Evolutionary conservation across 2,329 filamentous ascomycete species (phyloP).

Genomic region (Neurospora sp.): DNA sequence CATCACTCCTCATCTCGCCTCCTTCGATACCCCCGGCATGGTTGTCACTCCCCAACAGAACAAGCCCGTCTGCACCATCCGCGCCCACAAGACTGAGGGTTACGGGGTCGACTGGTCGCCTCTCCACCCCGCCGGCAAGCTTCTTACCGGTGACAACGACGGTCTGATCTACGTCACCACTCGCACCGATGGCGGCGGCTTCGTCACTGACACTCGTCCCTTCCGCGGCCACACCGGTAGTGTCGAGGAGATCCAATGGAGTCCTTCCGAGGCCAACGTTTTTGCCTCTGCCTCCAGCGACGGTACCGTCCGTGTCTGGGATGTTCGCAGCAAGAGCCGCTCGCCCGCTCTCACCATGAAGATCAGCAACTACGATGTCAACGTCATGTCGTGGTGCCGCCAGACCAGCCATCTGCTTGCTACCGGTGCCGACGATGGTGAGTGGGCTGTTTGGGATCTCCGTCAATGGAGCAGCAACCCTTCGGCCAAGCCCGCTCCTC

Average conservation of each 20-base stretch:
- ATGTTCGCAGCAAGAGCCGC: conserved; percentile 80
- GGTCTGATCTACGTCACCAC: conserved; percentile 85
- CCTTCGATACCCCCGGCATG: conserved; percentile 83
- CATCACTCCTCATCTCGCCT: conserved; percentile 76
- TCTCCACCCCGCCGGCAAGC: conserved; percentile 66
- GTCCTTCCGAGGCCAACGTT: conserved; percentile 81
- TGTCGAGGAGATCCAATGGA: conserved; percentile 96
- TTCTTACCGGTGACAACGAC: conserved; percentile 84
- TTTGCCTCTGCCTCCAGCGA: conserved; percentile 92
- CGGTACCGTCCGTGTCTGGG: conserved; percentile 93
- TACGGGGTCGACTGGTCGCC: conserved; percentile 98
- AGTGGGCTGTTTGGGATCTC: conserved; percentile 94
- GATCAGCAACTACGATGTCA: conserved; percentile 78
- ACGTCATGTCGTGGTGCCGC: conserved; percentile 91
- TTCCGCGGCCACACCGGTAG: conserved; percentile 78
- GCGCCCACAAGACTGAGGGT: conserved; percentile 86
- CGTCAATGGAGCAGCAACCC: conserved; percentile 62
- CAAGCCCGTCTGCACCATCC: conserved; percentile 78
- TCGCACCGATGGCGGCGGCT: conserved; percentile 76
- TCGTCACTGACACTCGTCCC: conserved; percentile 73
- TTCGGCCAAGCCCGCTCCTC: conserved; percentile 56
- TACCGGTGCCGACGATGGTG: conserved; percentile 84
- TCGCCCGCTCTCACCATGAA: conserved; percentile 81
- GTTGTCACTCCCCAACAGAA: conserved; percentile 72
- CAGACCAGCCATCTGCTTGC: conserved; percentile 84